These are phyloP conservation scores for Lactifluus volemus DNA, from an alignment of 768 basidiomycete species.

Conservation along the genomic window DNA sequence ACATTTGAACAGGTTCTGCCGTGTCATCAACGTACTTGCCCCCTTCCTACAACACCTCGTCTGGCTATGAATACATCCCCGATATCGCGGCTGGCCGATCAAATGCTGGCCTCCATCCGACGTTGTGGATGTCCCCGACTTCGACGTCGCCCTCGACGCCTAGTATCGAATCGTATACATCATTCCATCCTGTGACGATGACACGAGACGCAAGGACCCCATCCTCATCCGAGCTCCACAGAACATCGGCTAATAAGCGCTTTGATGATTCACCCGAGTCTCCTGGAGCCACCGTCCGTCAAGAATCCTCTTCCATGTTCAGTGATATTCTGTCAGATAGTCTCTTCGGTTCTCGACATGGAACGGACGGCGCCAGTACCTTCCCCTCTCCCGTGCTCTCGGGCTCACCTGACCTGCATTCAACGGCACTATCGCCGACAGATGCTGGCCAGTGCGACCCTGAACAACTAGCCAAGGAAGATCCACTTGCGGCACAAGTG, in stretches of 20 bases:
- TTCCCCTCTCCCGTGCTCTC: conserved; percentile 60
- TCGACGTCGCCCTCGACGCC: conserved; percentile 40
- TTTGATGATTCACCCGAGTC: conserved; percentile 11
- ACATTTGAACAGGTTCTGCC: conserved; percentile 8
- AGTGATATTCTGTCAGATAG: conserved; percentile 45
- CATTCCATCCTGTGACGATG: conserved; percentile 12
- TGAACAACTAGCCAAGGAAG: conserved; percentile 65
- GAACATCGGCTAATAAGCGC: conserved; percentile 16
- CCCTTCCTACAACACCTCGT: conserved; percentile 20
- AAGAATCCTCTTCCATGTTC: conserved; percentile 33
- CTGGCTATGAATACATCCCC: conserved; percentile 21
- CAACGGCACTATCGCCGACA: conserved; percentile 30
- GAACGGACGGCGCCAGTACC: conserved; percentile 36
- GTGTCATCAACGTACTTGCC: conserved; percentile 11
- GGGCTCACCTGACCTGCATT: conserved; percentile 59
- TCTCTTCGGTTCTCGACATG: conserved; percentile 42
- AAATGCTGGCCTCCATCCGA: conserved; percentile 53
- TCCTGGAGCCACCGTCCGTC: neutral
- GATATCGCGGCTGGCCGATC: conserved; percentile 39
- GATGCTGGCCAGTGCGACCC: conserved; percentile 40
- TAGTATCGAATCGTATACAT: conserved; percentile 25
- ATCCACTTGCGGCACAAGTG: conserved; percentile 90
- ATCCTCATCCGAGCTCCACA: conserved; percentile 24
- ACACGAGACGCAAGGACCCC: conserved; percentile 16
- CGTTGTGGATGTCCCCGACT: conserved; percentile 78